These are phyloP conservation scores for Asterochloris erici DNA, from an alignment of 139 green algal species.

Conservation along the genomic window DNA sequence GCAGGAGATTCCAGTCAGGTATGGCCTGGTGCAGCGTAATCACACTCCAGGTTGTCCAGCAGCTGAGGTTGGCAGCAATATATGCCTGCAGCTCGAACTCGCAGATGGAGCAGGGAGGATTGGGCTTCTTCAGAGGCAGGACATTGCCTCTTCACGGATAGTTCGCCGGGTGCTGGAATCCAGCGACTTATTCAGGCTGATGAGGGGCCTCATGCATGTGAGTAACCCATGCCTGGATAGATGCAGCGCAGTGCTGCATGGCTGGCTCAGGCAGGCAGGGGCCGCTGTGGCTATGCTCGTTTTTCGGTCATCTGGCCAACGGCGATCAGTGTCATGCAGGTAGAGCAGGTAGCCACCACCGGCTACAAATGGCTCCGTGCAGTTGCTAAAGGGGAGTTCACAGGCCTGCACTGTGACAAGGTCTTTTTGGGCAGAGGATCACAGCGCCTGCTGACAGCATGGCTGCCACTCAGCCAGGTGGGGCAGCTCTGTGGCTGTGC, in stretches of 20 bases:
- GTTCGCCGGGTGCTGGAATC: constrained; percentile 21
- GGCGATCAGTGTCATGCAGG: not conserved
- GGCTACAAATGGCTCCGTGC: constrained; percentile 40
- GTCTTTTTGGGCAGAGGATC: constrained; percentile 36
- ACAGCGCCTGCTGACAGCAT: constrained; percentile 23
- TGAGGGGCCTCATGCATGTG: constrained; percentile 7
- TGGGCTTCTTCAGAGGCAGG: constrained; percentile 24
- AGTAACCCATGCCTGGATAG: not conserved
- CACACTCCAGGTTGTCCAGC: not conserved
- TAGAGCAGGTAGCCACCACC: constrained; percentile 21
- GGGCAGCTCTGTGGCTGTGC: not conserved
- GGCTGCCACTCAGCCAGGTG: constrained; percentile 21
- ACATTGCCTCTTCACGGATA: constrained; percentile 10
- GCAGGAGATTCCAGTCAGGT: not conserved
- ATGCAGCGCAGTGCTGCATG: not conserved
- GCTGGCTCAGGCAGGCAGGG: not conserved
- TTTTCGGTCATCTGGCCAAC: too few species aligned
- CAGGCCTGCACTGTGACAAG: constrained; percentile 33
- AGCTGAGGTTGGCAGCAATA: not conserved
- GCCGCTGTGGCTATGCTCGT: not conserved
- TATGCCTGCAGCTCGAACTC: not conserved
- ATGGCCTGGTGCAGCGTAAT: not conserved
- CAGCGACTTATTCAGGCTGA: constrained; percentile 10
- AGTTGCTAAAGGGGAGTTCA: constrained; percentile 28
- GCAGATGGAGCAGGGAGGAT: constrained; percentile 4